Evolutionary conservation across 345 rosid species (phyloP), one percentile per base, ranked within the genome.

Genomic region (Boechera retrofracta): DNA sequence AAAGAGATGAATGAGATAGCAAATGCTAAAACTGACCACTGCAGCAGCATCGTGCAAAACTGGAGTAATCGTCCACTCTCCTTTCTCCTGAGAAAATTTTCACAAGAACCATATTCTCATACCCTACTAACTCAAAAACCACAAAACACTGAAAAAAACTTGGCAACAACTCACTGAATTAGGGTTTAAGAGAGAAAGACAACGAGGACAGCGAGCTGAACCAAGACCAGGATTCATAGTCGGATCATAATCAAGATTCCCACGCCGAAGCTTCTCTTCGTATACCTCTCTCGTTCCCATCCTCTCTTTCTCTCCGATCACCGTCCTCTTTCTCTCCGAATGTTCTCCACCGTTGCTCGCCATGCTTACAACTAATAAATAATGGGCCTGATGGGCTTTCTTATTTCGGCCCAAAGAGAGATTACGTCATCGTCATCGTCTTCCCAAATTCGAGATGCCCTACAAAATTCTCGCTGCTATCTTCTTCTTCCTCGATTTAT

Each of bases 161-260:
- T 39, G 57, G 52, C 48, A 51, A 32, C 39, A 71, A 59, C 72
- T 49, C 87, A 94, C 98, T 10, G 88, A 61, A 67, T 83, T 79
- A 67, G 89, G 92, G 84, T 76, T 42, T 49, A 94, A 48, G 85
- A 90, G 93, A 66, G 98, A 92, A 67, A 94, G 95, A 12, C 98
- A 94, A 12, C 97, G 97, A 31, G 97, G 97, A 79, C 97, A 94
- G 2, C 98, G 98, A 79, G 95, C 85, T 2, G 90, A 84, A 28
- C 97, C 98, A 48, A 94, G 91, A 63, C 98, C 97, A 12, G 93
- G 97, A 16, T 88, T 89, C 76, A 89, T 89, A 16, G 98, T 92
- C 18, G 98, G 95, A 81, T 92, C 98, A 74, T 90, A 87, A 75
- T 86, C 52, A 12, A 90, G 82, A 64, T 90, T 87, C 29, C 95